Evolutionary conservation across 2,329 filamentous ascomycete genomes (phyloP), one percentile per base, ranked within the genome.

Genomic region (Ophiocordyceps sinensis): DNA sequence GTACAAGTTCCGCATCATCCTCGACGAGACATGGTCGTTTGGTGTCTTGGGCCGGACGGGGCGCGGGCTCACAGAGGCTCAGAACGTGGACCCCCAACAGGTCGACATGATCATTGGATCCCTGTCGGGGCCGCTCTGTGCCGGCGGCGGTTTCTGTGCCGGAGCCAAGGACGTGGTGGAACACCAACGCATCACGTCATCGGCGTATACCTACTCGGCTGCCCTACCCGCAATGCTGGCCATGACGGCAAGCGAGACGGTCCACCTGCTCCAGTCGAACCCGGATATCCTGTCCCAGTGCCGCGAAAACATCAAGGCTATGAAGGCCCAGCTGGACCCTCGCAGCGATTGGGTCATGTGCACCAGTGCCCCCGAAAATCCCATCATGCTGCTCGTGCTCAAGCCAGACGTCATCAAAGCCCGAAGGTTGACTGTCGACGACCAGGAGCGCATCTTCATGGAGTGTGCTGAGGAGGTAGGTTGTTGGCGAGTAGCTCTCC

Each of bases 31-130:
- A 2, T 94, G 85, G 82, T 95, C 88, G 1, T 98, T 96, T 58
- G 93, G 89, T 45, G 84, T 96, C 15, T 74, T 98, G 5, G 91
- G 91, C 38, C 76, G 87, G 46, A 94, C 86, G 23, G 93, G 91
- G 17, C 81, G 87, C 40, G 91, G 91, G 44, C 71, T 96, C 32
- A 96, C 91, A 0, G 93, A 98, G 66, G 85, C 89, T 6, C 91
- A 96, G 57, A 94, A 96, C 52, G 89, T 98, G 15, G 91, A 96
- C 58, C 79, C 89, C 0, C 77, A 82, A 10, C 84, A 94, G 56
- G 80, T 98, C 39, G 91, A 98, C 65, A 95, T 98, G 87, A 89
- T 98, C 50, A 76, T 96, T 40, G 91, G 93, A 36, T 94, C 86
- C 30, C 76, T 98, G 37, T 80, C 89, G 12, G 89, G 91, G 2